Percentiles rank a stretch among this genome's conserved stretches.
Conservation (phyloP, 2,329 filamentous ascomycete species). For the Lithohypha guttulata region DNA sequence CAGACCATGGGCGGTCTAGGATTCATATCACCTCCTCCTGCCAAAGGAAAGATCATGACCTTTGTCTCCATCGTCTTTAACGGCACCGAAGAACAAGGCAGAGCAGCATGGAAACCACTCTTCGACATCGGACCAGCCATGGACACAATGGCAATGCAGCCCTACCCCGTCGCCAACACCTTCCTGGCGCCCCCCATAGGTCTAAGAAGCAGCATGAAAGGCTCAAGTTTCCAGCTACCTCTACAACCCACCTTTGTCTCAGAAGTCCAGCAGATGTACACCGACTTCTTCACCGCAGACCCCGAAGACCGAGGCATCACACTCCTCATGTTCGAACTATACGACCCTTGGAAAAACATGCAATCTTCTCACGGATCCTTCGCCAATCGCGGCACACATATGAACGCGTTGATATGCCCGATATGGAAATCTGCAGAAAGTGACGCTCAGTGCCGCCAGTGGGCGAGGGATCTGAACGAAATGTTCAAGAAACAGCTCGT, state of each 20-base stretch:
- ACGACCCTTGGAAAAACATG: slow-evolving; percentile 29
- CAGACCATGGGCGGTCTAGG: slow-evolving; percentile 22
- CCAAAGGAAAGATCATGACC: slow-evolving; percentile 23
- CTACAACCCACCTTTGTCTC: slow-evolving; percentile 28
- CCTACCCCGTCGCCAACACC: slow-evolving; percentile 34
- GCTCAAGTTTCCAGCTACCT: slow-evolving; percentile 36
- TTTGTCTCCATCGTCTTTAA: slow-evolving; percentile 29
- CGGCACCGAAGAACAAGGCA: slow-evolving; percentile 28
- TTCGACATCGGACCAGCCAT: slow-evolving; percentile 30
- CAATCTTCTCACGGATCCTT: slow-evolving; percentile 30
- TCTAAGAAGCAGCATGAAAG: slow-evolving; percentile 34
- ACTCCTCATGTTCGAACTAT: slow-evolving; percentile 33
- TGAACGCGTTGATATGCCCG: slow-evolving; percentile 34
- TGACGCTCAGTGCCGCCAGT: slow-evolving; percentile 30
- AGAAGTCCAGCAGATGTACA: slow-evolving; percentile 25
- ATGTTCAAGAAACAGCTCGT: slow-evolving; percentile 23
- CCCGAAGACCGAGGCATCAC: slow-evolving; percentile 24
- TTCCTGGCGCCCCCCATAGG: slow-evolving; percentile 29
- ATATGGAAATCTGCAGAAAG: slow-evolving; percentile 32
- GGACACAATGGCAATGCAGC: slow-evolving; percentile 31
- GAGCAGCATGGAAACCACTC: slow-evolving; percentile 28
- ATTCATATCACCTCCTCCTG: slow-evolving; percentile 25
- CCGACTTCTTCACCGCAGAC: slow-evolving; percentile 23
- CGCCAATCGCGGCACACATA: slow-evolving; percentile 36
- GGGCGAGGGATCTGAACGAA: slow-evolving; percentile 29